Base-by-base conservation (phyloP, 2,329 filamentous ascomycete species). In the Clarireedia monteithiana region DNA sequence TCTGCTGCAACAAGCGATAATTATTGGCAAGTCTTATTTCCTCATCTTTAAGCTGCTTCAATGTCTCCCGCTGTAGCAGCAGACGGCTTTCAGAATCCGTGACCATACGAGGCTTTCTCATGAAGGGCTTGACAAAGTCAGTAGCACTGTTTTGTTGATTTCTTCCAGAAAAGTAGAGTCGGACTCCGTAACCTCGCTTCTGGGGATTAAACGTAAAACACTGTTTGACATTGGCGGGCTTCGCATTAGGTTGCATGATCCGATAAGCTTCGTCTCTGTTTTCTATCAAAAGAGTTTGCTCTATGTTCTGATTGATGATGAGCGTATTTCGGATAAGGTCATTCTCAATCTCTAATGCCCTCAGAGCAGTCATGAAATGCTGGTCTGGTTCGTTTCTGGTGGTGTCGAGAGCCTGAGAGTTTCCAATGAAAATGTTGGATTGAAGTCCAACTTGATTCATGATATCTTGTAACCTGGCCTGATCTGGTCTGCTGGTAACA, bases 331-430 rank as follows among this genome's bases (percentile, higher is more conserved):
- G 84, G 20, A 96, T 85, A 45, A 88, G 72, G 20, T 88, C 81
- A 62, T 92, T 83, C 59, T 94, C 88, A 59, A 97, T 88, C 70
- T 90, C 85, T 52, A 99, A 76, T 1, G 89, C 83, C 50, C 89
- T 81, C 47, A 96, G 74, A 59, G 92, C 85, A 0, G 94, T 99
- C 62, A 89, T 81, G 56, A 88, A 88, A 2, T 77, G 71, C 14
- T 73, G 59, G 60, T 89, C 85, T 1, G 94, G 94, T 67, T 97
- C 91, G 57, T 89, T 77, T n/a, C 76, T 72, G 5, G 74, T 73
- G 4, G 80, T 82, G 63, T 91, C 76, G 49, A 86, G 77, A 4
- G 68, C 73, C 38, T 71, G 69, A 5, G 75, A 73, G 50, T 75
- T 81, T 45, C 81, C 81, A 63, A 96, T 89, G 59, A 84, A 76